Percentiles rank a stretch among this genome's conserved stretches.
Evolutionary conservation across 2,329 filamentous ascomycete species (phyloP).

Genomic region (Aspergillus spinulosporus): DNA sequence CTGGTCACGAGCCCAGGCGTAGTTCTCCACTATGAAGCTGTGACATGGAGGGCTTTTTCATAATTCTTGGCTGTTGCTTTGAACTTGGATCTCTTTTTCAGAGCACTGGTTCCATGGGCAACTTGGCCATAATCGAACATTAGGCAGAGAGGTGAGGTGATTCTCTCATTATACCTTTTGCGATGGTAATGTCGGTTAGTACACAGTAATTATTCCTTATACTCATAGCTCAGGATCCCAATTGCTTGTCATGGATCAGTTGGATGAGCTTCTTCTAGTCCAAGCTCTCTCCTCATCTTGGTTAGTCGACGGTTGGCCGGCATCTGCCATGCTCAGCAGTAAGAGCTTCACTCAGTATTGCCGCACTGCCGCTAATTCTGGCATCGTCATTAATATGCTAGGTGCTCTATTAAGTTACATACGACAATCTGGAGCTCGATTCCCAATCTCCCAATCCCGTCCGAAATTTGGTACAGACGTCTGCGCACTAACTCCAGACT

Average conservation of each 20-base stretch:
- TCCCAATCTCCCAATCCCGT: not conserved
- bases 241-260: not conserved
- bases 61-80: conserved; percentile 2
- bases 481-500: conserved; percentile 5
- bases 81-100: not conserved
- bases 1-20: conserved; percentile 8
- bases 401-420: not conserved
- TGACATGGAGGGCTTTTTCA: conserved; percentile 14
- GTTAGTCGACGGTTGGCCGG: conserved; percentile 5
- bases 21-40: conserved; percentile 1
- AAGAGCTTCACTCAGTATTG: conserved; percentile 6
- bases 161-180: not conserved
- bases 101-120: not conserved
- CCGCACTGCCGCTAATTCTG: not conserved
- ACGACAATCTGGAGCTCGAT: not conserved
- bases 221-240: not conserved
- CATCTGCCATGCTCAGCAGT: not conserved
- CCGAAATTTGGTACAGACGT: not conserved
- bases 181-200: not conserved
- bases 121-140: not conserved
- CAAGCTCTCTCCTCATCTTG: conserved; percentile 11
- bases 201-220: not conserved
- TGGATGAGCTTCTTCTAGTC: conserved; percentile 12
- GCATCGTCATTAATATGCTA: not conserved
- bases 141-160: not conserved